Conservation (phyloP, 768 basidiomycete genomes). For the Suillus bovinus region DNA sequence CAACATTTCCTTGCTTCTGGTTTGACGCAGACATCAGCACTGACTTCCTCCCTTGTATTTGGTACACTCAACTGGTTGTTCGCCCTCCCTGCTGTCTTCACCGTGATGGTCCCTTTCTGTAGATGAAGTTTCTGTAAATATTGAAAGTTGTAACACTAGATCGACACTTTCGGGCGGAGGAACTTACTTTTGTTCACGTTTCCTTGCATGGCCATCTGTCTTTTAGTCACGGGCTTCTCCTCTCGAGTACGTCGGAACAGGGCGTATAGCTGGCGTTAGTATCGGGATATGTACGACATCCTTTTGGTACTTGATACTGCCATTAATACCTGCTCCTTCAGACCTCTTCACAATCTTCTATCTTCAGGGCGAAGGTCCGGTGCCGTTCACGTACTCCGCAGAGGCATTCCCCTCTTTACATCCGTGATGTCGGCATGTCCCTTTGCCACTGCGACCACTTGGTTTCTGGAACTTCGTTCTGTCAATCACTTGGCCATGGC, state of each 20-base stretch:
- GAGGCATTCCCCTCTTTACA: constrained; percentile 87
- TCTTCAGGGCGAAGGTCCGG: constrained; percentile 86
- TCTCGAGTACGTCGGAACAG: constrained; percentile 44
- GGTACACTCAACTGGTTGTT: constrained; percentile 67
- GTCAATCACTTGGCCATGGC: constrained; percentile 69
- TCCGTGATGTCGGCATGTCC: constrained; percentile 60
- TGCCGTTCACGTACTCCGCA: constrained; percentile 88
- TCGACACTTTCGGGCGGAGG: constrained; percentile 79
- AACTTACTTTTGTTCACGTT: constrained; percentile 75
- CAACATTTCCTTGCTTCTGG: constrained; percentile 62
- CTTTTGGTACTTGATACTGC: too few species aligned
- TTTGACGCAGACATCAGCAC: constrained; percentile 51
- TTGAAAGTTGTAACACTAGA: constrained; percentile 37
- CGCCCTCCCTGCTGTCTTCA: constrained; percentile 64
- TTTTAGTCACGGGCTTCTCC: constrained; percentile 74
- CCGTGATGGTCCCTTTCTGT: constrained; percentile 33
- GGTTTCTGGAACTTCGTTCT: constrained; percentile 67
- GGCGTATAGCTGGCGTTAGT: constrained; percentile 49
- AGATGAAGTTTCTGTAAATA: constrained; percentile 10
- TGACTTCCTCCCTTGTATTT: constrained; percentile 67
- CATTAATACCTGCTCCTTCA: constrained; percentile 15
- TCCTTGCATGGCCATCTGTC: constrained; percentile 76
- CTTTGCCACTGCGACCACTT: constrained; percentile 60
- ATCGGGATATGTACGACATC: constrained; percentile 45
- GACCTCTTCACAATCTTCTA: constrained; percentile 66